Evolutionary conservation across 208 protist species (phyloP), one percentile per base, ranked within the genome.

Genomic region (Acanthamoeba polyphaga): DNA sequence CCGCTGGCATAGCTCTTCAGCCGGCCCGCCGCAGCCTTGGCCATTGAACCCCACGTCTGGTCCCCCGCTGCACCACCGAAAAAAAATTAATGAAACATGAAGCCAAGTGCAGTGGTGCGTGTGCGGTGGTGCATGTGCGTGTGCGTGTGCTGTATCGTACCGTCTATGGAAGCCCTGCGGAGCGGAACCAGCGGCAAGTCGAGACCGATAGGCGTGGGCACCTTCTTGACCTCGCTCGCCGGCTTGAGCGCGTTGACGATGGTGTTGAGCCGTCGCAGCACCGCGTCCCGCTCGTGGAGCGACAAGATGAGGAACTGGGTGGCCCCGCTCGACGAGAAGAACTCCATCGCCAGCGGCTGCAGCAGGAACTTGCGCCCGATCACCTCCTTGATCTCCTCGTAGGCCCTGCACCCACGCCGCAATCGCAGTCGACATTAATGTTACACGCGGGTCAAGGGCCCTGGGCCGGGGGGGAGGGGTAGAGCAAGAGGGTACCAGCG

Each of bases 241-340:
- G 80, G 80, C 53, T 70, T 85, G 46, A 84, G 58, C 43, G 92
- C 74, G 78, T 90, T 89, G 93, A 74, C n/a, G 58, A 62, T 70
- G 74, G 62, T 80, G 74, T 46, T 84, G 34, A 94, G 84, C 51
- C 78, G 53, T 91, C 66, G 88, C 68, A 95, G 49, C 29, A 97
- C 97, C 29, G 95, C 29, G 87, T 94, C 91, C 10, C 91, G 62
- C 91, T 94, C 70, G 46, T 66, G 34, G n/a, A 49, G 29, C 24
- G 46, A 53, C 91, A 99, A 99, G 92, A 98, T 99, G 43, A 99
- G 95, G 68, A 99, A 97, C 62, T 97, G 97, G 93, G 97, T 99
- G 62, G 96, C 94, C 13, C 97, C 96, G 96, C 98, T 97, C 15
- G 95, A 94, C 60, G 98, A 97, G 97, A 98, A 99, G 38, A 99